Percentiles rank a stretch among this genome's conserved stretches.
phyloP scores from a whole-genome alignment of 78 protist genomes.

The Capsaspora owczarzaki region DNA sequence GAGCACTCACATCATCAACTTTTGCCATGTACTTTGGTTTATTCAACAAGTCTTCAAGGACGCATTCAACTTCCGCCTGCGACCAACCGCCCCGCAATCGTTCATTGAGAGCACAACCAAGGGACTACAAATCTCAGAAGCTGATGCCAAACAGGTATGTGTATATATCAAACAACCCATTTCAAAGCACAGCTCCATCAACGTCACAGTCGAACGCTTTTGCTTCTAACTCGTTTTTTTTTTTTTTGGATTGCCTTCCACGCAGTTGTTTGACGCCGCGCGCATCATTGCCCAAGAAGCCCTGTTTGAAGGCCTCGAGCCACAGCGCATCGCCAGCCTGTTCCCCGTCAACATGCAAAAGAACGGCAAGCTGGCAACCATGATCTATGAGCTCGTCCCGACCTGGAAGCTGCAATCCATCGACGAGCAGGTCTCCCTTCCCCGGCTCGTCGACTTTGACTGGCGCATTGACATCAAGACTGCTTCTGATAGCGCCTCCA shows the following conservation, averaged over 20 bases:
- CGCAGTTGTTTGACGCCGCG: background rate
- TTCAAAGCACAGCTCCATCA: too few relatives aligned
- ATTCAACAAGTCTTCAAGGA: background rate
- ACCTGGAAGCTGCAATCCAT: background rate
- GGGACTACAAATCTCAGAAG: background rate
- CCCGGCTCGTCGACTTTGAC: constrained; percentile 39
- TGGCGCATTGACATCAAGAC: constrained; percentile 67
- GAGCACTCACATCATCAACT: too few relatives aligned
- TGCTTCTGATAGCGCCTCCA: constrained; percentile 30
- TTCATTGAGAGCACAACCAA: background rate
- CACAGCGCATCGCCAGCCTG: background rate
- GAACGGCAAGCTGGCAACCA: background rate
- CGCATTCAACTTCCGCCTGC: background rate
- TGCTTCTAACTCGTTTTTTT: background rate
- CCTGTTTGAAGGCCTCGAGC: background rate
- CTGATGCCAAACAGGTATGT: background rate
- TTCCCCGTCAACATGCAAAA: background rate
- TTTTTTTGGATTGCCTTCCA: background rate
- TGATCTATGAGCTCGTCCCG: background rate
- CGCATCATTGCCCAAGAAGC: background rate
- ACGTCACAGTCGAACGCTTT: background rate
- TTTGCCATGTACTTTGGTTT: too few relatives aligned
- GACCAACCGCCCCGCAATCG: background rate
- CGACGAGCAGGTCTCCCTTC: constrained; percentile 25
- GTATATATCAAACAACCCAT: too few relatives aligned